These are phyloP conservation scores for Solanum lycopersicoides DNA, from an alignment of 257 asterid species.

Conservation along the genomic window DNA sequence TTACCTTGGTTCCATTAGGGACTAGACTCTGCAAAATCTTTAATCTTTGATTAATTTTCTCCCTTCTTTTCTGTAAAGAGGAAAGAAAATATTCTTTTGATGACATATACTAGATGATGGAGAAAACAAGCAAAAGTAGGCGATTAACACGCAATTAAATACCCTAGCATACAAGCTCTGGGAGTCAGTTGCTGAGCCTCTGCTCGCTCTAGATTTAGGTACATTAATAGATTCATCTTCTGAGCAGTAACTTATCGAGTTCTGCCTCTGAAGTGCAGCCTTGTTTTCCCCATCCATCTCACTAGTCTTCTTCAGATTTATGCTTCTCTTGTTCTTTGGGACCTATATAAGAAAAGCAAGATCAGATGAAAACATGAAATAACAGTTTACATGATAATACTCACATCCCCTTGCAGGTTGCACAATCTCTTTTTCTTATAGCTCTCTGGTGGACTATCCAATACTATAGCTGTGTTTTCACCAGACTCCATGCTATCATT, in stretches of 20 bases:
- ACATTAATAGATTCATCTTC: slow-evolving; percentile 35
- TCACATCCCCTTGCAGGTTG: slow-evolving; percentile 14
- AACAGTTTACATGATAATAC: background rate
- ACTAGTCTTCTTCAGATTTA: slow-evolving; percentile 8
- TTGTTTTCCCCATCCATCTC: slow-evolving; percentile 2
- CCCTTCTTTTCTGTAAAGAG: slow-evolving; percentile 64
- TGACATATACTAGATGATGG: background rate
- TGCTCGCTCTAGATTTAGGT: slow-evolving; percentile 49
- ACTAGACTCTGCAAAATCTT: slow-evolving; percentile 76
- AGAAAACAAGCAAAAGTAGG: background rate
- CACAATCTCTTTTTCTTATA: slow-evolving; percentile 41
- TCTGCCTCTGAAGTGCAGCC: slow-evolving; percentile 8
- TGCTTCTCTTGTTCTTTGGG: slow-evolving; percentile 15
- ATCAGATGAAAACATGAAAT: background rate
- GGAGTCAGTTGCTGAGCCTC: slow-evolving; percentile 75
- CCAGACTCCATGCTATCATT: slow-evolving; percentile 18
- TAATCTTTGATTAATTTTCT: slow-evolving; percentile 69
- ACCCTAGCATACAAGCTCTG: slow-evolving; percentile 93
- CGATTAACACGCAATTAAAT: background rate
- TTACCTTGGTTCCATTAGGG: slow-evolving; percentile 86
- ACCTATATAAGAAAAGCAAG: slow-evolving; percentile 13
- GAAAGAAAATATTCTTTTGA: background rate
- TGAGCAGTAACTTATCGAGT: slow-evolving; percentile 29
- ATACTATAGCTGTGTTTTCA: background rate
- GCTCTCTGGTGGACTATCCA: slow-evolving; percentile 7